A percentile compares a stretch with the other conserved stretches of the same genome.
Evolutionary conservation across 306 rosid species (phyloP).

Genomic region (Dryas octopetala): DNA sequence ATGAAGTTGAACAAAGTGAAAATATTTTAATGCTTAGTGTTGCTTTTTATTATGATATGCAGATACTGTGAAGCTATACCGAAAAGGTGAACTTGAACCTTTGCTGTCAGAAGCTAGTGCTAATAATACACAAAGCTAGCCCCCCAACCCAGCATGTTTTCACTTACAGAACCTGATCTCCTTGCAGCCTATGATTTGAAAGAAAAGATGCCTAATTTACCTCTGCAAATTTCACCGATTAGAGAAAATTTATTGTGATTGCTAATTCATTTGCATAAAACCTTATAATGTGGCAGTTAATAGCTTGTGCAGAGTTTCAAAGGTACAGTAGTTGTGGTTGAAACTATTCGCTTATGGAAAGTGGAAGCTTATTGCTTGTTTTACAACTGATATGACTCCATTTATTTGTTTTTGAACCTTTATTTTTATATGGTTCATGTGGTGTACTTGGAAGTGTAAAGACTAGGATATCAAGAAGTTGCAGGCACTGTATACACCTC

Average conservation of each 20-base stretch:
- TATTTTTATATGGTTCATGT: background rate
- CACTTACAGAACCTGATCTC: conserved; percentile 11
- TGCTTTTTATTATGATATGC: conserved; percentile 34
- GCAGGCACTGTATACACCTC: background rate
- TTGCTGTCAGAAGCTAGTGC: conserved; percentile 71
- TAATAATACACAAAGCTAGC: conserved; percentile 42
- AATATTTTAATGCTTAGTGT: background rate
- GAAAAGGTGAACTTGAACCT: conserved; percentile 83
- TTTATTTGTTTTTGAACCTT: background rate
- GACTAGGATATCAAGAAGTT: background rate
- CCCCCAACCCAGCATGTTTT: conserved; percentile 4
- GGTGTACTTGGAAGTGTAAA: background rate
- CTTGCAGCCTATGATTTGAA: conserved; percentile 11
- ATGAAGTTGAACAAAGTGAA: background rate
- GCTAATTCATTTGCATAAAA: background rate
- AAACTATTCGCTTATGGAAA: background rate
- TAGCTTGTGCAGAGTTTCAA: conserved; percentile 10
- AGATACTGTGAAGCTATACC: conserved; percentile 87
- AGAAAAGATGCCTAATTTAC: background rate
- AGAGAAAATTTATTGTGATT: background rate
- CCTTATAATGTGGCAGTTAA: background rate
- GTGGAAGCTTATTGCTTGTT: background rate
- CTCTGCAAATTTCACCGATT: background rate
- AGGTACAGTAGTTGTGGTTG: background rate
- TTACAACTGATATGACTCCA: background rate